A percentile compares a stretch with the other conserved stretches of the same genome.
Evolutionary conservation across 1,284 basidiomycete genomes (phyloP).

Genomic region (Cerrena zonata): DNA sequence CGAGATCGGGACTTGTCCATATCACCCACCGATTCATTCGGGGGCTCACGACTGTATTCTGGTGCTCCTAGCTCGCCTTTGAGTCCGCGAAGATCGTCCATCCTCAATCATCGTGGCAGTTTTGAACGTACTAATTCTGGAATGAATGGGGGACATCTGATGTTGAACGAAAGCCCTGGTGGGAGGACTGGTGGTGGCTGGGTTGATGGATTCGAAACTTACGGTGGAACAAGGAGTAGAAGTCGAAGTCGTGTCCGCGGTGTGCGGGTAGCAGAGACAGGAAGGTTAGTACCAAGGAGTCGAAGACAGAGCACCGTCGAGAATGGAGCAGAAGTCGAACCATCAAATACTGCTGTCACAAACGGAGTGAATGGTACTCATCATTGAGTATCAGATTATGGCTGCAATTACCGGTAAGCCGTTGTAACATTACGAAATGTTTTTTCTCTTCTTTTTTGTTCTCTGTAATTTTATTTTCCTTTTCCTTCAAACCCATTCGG

Average conservation of each 20-base stretch:
- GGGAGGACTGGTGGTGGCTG: not conserved
- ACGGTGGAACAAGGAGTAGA: conserved; percentile 9
- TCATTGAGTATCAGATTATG: no score
- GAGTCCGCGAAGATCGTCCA: conserved; percentile 15
- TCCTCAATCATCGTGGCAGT: conserved; percentile 1
- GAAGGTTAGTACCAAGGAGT: conserved; percentile 15
- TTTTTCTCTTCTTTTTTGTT: no score
- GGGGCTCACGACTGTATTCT: not conserved
- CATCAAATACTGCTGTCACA: no score
- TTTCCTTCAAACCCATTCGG: no score
- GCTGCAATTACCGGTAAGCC: no score
- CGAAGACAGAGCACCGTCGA: not conserved
- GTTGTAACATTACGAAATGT: no score
- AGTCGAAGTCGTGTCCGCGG: conserved; percentile 15
- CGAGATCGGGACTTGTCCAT: conserved; percentile 9
- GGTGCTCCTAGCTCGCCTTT: conserved; percentile 6
- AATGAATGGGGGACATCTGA: no score
- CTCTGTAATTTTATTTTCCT: no score
- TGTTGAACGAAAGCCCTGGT: not conserved
- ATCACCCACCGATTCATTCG: conserved; percentile 9
- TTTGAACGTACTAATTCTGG: conserved; percentile 1
- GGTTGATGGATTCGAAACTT: not conserved
- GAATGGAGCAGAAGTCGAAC: no score
- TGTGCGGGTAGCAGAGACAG: conserved; percentile 19
- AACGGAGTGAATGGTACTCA: no score